phyloP scores from a whole-genome alignment of 768 basidiomycete species.

The Tricholoma sp. region DNA sequence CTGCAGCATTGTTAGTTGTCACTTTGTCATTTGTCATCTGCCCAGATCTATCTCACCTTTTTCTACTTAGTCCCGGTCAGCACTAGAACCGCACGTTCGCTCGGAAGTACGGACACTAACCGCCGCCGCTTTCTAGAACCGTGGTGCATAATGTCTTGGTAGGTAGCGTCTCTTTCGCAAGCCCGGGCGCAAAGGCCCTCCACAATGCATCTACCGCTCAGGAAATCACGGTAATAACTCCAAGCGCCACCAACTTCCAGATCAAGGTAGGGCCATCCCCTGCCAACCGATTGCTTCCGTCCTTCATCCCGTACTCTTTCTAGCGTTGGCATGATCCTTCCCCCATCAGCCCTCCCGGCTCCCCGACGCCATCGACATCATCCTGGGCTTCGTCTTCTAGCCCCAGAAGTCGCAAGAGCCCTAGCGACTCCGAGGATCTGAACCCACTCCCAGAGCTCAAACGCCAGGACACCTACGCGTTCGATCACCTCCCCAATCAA shows the following conservation, averaged over 20 bases:
- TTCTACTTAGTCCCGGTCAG: constrained; percentile 15
- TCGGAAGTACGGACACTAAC: constrained; percentile 1
- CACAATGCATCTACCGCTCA: constrained; percentile 82
- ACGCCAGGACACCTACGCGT: constrained; percentile 35
- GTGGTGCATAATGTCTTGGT: constrained; percentile 71
- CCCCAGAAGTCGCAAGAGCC: constrained; percentile 12
- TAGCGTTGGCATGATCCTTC: constrained; percentile 70
- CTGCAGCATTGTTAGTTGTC: constrained; percentile 61
- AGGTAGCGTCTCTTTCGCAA: constrained; percentile 75
- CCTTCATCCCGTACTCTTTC: neutral
- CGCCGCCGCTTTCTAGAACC: constrained; percentile 35
- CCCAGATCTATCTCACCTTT: neutral
- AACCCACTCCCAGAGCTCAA: constrained; percentile 15
- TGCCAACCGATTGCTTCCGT: constrained; percentile 2
- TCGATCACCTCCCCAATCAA: constrained; percentile 61
- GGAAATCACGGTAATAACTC: constrained; percentile 72
- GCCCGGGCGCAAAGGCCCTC: constrained; percentile 67
- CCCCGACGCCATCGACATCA: constrained; percentile 27
- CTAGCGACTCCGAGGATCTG: constrained; percentile 12
- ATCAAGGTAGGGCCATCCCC: constrained; percentile 36
- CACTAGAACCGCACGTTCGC: neutral
- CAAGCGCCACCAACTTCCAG: constrained; percentile 47
- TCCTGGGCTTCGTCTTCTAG: constrained; percentile 21
- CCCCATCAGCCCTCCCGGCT: constrained; percentile 52
- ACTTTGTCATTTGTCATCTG: constrained; percentile 2